phyloP scores from a whole-genome alignment of 495 filamentous ascomycete species.

The Neurospora sp. region DNA sequence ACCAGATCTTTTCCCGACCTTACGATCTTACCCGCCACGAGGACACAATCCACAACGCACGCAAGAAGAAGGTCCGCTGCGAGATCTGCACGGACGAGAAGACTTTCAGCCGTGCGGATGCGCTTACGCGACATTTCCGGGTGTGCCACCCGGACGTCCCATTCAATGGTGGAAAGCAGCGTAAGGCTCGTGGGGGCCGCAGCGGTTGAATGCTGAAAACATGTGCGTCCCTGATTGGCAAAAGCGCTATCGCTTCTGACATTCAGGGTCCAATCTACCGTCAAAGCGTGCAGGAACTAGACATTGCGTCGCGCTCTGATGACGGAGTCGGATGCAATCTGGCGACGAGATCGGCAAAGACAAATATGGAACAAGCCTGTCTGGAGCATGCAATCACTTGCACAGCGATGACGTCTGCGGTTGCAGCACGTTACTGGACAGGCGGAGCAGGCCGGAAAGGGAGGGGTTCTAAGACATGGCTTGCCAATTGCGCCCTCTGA shows the following conservation, averaged over 20 bases:
- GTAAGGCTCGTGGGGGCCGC: conserved; percentile 25
- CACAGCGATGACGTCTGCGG: conserved; percentile 14
- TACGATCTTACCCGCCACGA: conserved; percentile 97
- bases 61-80: conserved; percentile 93
- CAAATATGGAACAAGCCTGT: background rate
- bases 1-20: conserved; percentile 89
- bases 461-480: conserved; percentile 6
- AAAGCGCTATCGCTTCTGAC: background rate
- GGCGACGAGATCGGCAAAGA: background rate
- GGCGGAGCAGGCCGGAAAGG: background rate
- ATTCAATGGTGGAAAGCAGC: conserved; percentile 55
- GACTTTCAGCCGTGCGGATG: conserved; percentile 89
- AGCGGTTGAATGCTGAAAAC: conserved; percentile 9
- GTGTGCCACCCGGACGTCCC: conserved; percentile 83
- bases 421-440: conserved; percentile 1
- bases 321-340: background rate
- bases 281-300: background rate
- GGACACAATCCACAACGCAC: conserved; percentile 92
- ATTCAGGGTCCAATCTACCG: background rate
- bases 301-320: background rate
- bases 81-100: conserved; percentile 94
- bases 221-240: background rate
- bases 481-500: conserved; percentile 2
- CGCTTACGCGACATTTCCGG: conserved; percentile 80
- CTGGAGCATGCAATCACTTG: conserved; percentile 1